Base-by-base conservation (phyloP, 768 basidiomycete genomes). In the Termitomyces sp. region DNA sequence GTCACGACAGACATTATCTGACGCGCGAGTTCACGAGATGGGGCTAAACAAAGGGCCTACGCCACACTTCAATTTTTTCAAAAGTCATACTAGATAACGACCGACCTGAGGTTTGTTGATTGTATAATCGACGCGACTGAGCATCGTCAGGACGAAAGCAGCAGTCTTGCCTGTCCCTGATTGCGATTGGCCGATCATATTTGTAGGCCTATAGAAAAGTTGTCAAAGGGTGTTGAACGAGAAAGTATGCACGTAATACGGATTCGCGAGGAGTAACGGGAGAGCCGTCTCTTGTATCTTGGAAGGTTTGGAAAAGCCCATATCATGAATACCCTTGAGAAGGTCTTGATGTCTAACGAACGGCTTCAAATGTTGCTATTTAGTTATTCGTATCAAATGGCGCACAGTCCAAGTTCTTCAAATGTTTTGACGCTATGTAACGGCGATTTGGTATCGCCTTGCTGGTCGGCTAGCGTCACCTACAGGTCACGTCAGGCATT, bases 161-260 rank as follows among this genome's bases (percentile, higher is more conserved):
- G 97, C 97, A 2, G 97, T 98, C 77, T 99, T 99, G 49, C 97
- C 97, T 9, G 97, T 99, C 39, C 97, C 97, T 34, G 97, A 98
- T 67, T 99, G 97, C 52, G 95, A 98, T 75, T 99, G 97, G 18
- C 94, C 97, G 68, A 98, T 98, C 89, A 98, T 95, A 73, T 98
- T 98, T 53, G 87, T 88, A 12, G 96, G 90, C n/a, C 96, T 99
- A 68, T n/a, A 61, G 22, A 26, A 26, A 18, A 37, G 7, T 13
- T 22, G 9, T 52, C 43, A 52, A 44, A 26, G 31, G 8, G 20
- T 24, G 27, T 8, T 34, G 2, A 22, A n/a, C 20, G 16, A 32
- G 34, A 31, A 47, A n/a, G 3, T 22, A 29, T 24, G 5, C 16
- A 27, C 6, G 18, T 34, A 24, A 64, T 65, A 97, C 94, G 96